Percentiles rank a stretch among this genome's conserved stretches.
Evolutionary conservation across 1,139 yeast genomes (phyloP).

Genomic region (Geotrichum carabidarum): DNA sequence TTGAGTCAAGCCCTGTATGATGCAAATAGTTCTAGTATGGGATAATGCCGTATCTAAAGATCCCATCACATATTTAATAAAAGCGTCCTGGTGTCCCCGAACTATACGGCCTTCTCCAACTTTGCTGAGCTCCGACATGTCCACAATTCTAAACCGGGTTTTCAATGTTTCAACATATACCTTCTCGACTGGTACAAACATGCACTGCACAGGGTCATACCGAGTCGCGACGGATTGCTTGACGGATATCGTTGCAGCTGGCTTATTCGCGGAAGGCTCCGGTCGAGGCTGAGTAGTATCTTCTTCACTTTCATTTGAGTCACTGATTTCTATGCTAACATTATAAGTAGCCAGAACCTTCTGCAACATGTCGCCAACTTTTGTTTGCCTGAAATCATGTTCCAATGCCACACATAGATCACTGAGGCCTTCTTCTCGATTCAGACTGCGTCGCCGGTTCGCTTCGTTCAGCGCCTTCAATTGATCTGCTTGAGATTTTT

Average conservation of each 20-base stretch:
- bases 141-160: not conserved
- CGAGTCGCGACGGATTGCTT: slow-evolving; percentile 3
- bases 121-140: not conserved
- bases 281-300: not conserved
- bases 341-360: not conserved
- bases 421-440: slow-evolving; percentile 4
- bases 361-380: not conserved
- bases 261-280: not conserved
- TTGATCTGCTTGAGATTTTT: slow-evolving; percentile 17
- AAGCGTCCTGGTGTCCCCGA: not conserved
- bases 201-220: slow-evolving; percentile 8
- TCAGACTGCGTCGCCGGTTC: slow-evolving; percentile 5
- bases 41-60: not conserved
- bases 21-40: slow-evolving; percentile 21
- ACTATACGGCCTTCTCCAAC: not conserved
- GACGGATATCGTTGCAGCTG: not conserved
- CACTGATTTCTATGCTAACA: not conserved
- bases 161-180: not conserved
- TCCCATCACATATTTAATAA: not conserved
- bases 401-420: not conserved
- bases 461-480: slow-evolving; percentile 9
- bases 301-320: not conserved
- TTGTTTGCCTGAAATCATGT: not conserved
- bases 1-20: slow-evolving; percentile 27
- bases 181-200: slow-evolving; percentile 9